These are phyloP conservation scores for Calcarisporium arbuscula DNA, from an alignment of 2,329 filamentous ascomycete species.

Conservation along the genomic window DNA sequence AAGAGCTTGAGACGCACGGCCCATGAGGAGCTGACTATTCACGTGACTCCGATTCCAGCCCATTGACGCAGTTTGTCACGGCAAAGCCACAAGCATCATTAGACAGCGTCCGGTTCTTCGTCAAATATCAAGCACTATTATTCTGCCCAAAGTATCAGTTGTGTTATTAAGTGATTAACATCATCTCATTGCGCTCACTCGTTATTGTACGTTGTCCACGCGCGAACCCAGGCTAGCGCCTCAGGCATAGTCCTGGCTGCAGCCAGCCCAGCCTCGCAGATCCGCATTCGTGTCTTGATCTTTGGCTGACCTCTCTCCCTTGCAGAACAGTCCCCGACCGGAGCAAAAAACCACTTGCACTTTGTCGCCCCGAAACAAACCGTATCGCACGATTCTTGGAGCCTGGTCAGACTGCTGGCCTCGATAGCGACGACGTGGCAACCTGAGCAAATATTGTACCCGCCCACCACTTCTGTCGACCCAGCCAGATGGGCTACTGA, in stretches of 20 bases:
- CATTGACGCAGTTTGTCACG: conserved; percentile 16
- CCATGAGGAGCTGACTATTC: conserved; percentile 7
- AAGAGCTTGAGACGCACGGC: conserved; percentile 1
- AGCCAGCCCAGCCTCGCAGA: conserved; percentile 1
- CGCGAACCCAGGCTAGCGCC: conserved; percentile 8
- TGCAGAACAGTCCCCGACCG: conserved; percentile 18
- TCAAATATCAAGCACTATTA: conserved; percentile 30
- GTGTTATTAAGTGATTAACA: conserved; percentile 27
- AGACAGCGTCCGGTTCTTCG: conserved; percentile 12
- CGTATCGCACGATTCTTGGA: no score
- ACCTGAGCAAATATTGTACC: conserved; percentile 5
- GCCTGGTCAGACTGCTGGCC: no score
- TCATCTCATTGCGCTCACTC: conserved; percentile 24
- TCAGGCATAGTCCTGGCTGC: no score
- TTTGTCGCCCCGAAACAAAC: conserved; percentile 9
- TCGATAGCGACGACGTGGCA: no score
- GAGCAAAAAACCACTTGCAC: conserved; percentile 14
- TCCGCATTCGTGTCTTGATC: conserved; percentile 13
- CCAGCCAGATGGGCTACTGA: conserved; percentile 23
- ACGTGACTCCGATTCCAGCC: conserved; percentile 9
- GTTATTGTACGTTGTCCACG: conserved; percentile 24
- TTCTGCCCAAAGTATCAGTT: conserved; percentile 34
- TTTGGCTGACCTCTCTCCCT: conserved; percentile 18
- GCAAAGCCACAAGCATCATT: conserved; percentile 9
- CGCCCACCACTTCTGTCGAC: conserved; percentile 9